A percentile compares a stretch with the other conserved stretches of the same genome.
Conservation (phyloP, 2,329 filamentous ascomycete species). For the Xylaria sp. region DNA sequence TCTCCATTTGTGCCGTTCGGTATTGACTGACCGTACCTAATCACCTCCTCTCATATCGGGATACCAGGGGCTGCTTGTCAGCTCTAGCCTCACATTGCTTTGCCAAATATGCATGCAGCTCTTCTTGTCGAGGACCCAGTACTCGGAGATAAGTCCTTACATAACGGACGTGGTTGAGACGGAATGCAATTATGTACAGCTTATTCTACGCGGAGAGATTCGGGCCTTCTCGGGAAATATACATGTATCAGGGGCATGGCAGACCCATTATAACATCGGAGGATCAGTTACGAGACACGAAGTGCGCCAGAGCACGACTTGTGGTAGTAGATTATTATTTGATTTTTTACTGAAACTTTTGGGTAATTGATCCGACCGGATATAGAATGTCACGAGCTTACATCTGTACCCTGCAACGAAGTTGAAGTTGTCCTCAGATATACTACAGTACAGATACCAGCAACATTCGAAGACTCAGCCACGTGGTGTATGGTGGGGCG, state of each 20-base stretch:
- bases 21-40: background rate
- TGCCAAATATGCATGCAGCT: background rate
- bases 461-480: no score
- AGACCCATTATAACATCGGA: slow-evolving; percentile 1
- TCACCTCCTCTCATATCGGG: background rate
- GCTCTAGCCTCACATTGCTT: background rate
- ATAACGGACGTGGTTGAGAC: no score
- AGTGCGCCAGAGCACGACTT: no score
- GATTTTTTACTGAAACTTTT: no score
- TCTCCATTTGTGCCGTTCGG: background rate
- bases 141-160: no score
- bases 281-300: background rate
- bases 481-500: background rate
- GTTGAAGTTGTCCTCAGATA: no score
- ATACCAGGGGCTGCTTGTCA: background rate
- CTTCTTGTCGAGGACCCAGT: background rate
- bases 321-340: no score
- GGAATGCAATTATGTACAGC: slow-evolving; percentile 5
- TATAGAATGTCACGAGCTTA: no score
- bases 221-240: slow-evolving; percentile 23
- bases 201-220: slow-evolving; percentile 15
- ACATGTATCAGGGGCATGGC: slow-evolving; percentile 8
- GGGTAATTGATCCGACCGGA: no score
- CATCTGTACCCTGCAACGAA: no score
- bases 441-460: no score